Conservation (phyloP, 73 alveolate genomes). For the Paramecium pentaurelia region DNA sequence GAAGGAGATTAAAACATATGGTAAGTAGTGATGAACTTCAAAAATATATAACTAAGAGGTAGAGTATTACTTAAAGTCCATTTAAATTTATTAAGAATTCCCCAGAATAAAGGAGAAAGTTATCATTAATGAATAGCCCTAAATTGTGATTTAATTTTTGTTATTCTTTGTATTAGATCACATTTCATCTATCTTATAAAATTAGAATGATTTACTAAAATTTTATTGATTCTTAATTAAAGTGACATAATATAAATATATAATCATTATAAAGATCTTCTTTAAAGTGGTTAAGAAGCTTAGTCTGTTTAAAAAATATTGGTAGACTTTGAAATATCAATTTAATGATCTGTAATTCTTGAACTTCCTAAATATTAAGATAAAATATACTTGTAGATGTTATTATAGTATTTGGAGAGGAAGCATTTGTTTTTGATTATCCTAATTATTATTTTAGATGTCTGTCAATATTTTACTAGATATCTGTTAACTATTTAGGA, state of each 20-base stretch:
- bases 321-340: background rate
- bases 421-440: background rate
- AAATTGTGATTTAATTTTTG: background rate
- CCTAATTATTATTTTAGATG: background rate
- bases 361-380: background rate
- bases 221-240: background rate
- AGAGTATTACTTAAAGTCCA: background rate
- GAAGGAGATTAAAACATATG: background rate
- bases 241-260: background rate
- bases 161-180: background rate
- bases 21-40: slow-evolving; percentile 1
- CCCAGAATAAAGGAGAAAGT: background rate
- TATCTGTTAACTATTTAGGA: background rate
- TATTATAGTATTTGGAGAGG: background rate
- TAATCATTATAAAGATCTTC: background rate
- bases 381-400: background rate
- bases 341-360: too few relatives aligned
- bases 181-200: background rate
- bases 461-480: background rate
- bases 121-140: background rate
- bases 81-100: background rate
- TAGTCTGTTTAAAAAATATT: background rate
- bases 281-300: background rate
- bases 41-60: background rate
- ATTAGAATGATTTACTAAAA: background rate